A percentile compares a stretch with the other conserved stretches of the same genome.
Conservation (phyloP, 768 basidiomycete species). For the Tephrocybe sp. region DNA sequence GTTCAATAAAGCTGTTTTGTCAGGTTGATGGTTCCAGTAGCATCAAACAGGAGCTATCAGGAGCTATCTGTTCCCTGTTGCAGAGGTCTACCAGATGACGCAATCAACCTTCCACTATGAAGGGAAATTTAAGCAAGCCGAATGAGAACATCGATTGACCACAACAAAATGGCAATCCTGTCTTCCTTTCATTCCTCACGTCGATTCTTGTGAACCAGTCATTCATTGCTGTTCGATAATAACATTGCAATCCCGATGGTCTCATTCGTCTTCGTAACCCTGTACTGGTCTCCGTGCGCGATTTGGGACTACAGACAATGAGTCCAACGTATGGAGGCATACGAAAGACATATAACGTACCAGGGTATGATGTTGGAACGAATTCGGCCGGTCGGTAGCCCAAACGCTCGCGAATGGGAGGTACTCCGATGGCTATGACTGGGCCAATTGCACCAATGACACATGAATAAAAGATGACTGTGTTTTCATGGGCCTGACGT, state of each 20-base stretch:
- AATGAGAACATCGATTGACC: too few species aligned
- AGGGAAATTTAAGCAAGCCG: too few species aligned
- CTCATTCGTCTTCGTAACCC: constrained; percentile 70
- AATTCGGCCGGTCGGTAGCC: constrained; percentile 72
- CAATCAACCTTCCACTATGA: too few species aligned
- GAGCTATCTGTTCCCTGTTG: too few species aligned
- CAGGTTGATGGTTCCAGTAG: not conserved
- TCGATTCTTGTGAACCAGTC: not conserved
- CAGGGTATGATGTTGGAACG: constrained; percentile 75
- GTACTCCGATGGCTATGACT: constrained; percentile 67
- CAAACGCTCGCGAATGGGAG: constrained; percentile 75
- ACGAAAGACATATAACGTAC: constrained; percentile 43
- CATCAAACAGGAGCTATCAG: too few species aligned
- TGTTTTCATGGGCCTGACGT: constrained; percentile 88
- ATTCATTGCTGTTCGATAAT: not conserved
- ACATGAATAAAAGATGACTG: constrained; percentile 88
- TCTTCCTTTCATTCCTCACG: not conserved
- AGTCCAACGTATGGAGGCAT: not conserved
- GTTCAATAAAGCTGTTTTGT: too few species aligned
- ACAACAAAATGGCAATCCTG: too few species aligned
- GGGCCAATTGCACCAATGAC: constrained; percentile 77
- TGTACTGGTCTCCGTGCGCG: constrained; percentile 65
- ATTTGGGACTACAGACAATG: constrained; percentile 55
- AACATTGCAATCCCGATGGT: not conserved
- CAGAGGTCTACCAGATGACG: too few species aligned